Percentiles rank a stretch among this genome's conserved stretches.
These are phyloP conservation scores for Hypoxylon sp. DNA, from an alignment of 2,329 filamentous ascomycete genomes.

Conservation along the genomic window DNA sequence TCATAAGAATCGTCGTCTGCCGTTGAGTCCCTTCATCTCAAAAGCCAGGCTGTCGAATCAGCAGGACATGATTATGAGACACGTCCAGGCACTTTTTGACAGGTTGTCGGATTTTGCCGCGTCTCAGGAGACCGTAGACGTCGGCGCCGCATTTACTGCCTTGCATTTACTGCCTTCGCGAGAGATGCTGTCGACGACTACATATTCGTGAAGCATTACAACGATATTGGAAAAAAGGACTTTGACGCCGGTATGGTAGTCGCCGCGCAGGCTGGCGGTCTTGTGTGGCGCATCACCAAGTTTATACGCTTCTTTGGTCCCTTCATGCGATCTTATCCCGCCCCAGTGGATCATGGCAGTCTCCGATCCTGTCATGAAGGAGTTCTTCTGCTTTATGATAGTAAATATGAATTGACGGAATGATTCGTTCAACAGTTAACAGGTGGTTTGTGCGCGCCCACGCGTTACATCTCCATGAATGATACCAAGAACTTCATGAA, in stretches of 20 bases:
- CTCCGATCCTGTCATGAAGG: conserved; percentile 29
- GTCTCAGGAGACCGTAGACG: conserved; percentile 4
- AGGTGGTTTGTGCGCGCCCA: neutral
- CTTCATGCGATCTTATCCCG: conserved; percentile 26
- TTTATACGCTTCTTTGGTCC: conserved; percentile 32
- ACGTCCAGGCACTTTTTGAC: neutral
- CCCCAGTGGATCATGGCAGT: conserved; percentile 33
- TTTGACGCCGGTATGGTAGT: conserved; percentile 17
- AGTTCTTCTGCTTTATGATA: conserved; percentile 31
- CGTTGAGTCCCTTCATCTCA: conserved; percentile 20
- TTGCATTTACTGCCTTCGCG: conserved; percentile 13
- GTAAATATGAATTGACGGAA: conserved; percentile 19
- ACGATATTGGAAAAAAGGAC: conserved; percentile 14
- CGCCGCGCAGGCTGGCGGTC: conserved; percentile 19
- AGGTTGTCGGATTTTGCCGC: neutral
- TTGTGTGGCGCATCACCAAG: conserved; percentile 36
- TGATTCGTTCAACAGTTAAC: conserved; percentile 8
- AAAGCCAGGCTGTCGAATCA: conserved; percentile 10
- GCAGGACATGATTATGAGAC: conserved; percentile 12
- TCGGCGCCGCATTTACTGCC: conserved; percentile 14
- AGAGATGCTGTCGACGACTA: conserved; percentile 17
- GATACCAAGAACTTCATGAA: conserved; percentile 30
- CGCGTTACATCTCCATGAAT: conserved; percentile 18
- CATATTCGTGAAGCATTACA: conserved; percentile 20
- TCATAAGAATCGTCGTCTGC: conserved; percentile 13